phyloP scores from a whole-genome alignment of 768 basidiomycete species.

The Clathrus columnatus region DNA sequence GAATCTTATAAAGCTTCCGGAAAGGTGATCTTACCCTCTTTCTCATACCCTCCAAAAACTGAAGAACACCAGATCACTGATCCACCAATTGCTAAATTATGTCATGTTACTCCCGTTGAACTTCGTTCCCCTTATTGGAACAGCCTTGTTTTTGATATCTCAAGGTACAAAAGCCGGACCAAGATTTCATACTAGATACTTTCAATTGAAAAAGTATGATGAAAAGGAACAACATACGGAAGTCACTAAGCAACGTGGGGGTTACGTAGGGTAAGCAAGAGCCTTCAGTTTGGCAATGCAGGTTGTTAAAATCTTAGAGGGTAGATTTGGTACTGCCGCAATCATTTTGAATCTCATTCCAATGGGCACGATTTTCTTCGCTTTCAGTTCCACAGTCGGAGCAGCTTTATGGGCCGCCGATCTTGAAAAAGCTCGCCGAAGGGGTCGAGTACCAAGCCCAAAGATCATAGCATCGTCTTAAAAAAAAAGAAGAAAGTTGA shows the following conservation, averaged over 20 bases:
- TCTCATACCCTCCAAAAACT: no score
- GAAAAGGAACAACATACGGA: slow-evolving; percentile 34
- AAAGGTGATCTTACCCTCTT: no score
- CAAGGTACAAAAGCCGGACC: slow-evolving; percentile 47
- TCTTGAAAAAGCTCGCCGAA: slow-evolving; percentile 39
- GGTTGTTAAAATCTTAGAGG: no score
- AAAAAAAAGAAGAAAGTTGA: neutral
- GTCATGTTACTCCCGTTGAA: slow-evolving; percentile 59
- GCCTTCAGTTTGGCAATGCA: no score
- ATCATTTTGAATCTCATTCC: slow-evolving; percentile 55
- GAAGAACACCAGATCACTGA: no score
- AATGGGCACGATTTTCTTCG: slow-evolving; percentile 48
- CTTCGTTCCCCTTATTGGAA: slow-evolving; percentile 56
- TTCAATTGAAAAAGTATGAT: slow-evolving; percentile 54
- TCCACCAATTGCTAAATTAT: slow-evolving; percentile 44
- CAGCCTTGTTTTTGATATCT: slow-evolving; percentile 49
- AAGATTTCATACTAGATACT: slow-evolving; percentile 55
- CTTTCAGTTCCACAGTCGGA: slow-evolving; percentile 55
- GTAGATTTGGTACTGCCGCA: slow-evolving; percentile 54
- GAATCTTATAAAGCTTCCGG: slow-evolving; percentile 39
- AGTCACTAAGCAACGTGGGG: slow-evolving; percentile 40
- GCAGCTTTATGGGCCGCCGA: slow-evolving; percentile 67
- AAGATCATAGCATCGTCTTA: neutral
- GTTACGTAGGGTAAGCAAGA: slow-evolving; percentile 52
- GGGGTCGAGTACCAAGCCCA: neutral